phyloP scores from a whole-genome alignment of 306 rosid genomes.

The Mimosa bimucronata region DNA sequence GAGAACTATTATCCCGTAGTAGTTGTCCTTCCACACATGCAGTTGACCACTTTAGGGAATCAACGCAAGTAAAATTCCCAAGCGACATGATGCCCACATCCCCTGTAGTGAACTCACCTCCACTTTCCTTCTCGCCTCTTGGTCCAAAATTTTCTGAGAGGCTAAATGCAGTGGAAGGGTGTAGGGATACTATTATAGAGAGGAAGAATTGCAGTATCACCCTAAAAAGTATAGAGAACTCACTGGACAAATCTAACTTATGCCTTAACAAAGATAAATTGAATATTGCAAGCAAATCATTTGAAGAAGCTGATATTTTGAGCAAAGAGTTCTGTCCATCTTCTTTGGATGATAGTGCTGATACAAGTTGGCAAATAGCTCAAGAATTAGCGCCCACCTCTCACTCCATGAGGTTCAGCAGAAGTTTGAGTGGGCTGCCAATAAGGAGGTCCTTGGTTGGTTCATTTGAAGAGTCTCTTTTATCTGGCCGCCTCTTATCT shows the following conservation, averaged over 20 bases:
- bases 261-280: constrained; percentile 51
- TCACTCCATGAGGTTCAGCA: constrained; percentile 56
- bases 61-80: constrained; percentile 43
- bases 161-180: constrained; percentile 48
- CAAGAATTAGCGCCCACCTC: constrained; percentile 56
- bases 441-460: constrained; percentile 95
- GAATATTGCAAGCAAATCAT: constrained; percentile 51
- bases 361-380: constrained; percentile 48
- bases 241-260: constrained; percentile 50
- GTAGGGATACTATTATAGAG: constrained; percentile 47
- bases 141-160: constrained; percentile 88
- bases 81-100: constrained; percentile 48
- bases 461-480: constrained; percentile 95
- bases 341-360: constrained; percentile 58
- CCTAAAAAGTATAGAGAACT: constrained; percentile 43
- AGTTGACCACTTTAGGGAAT: constrained; percentile 47
- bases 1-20: constrained; percentile 40
- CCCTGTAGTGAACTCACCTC: constrained; percentile 48
- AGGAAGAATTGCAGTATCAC: constrained; percentile 45
- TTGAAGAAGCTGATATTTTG: constrained; percentile 62
- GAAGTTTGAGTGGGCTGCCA: constrained; percentile 86
- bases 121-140: constrained; percentile 85
- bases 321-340: constrained; percentile 66
- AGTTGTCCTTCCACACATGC: constrained; percentile 44
- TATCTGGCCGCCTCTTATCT: constrained; percentile 88